Evolutionary conservation across 1,284 basidiomycete genomes (phyloP), one percentile per base, ranked within the genome.

Genomic region (Ceratobasidium sp.): DNA sequence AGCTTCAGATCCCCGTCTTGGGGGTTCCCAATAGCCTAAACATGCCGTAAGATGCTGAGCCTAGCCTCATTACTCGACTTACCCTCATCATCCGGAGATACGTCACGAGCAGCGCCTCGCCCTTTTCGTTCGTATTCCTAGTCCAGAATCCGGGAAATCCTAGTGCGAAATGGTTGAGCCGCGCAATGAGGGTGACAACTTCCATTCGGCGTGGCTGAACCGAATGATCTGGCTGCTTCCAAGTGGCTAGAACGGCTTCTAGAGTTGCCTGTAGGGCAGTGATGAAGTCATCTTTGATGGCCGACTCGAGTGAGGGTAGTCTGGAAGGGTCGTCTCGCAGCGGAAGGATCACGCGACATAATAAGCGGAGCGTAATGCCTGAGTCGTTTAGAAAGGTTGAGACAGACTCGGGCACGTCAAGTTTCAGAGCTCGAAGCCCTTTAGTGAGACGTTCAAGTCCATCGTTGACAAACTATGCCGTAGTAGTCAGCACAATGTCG

Each of bases 151-250:
- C 86, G 19, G 85, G 85, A 78, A 92, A 90, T 19, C 88, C 88
- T 8, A 93, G 82, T 78, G 88, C 84, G 76, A 93, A 93, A 77
- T 94, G 92, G 34, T 92, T 77, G 22, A 93, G 81, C 2, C 92
- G 86, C 2, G 87, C 84, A 34, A 92, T 79, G 56, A 92, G 71
- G 3, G 78, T 74, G 13, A 77, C 62, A 14, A 76, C 62, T 56
- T 79, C 75, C 7, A 71, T 74, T 75, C 85, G 79, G 54, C 84
- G 79, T 2, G 80, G 77, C 74, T 86, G 84, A 58, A 88, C 78
- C 7, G 81, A 69, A 37, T 69, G 66, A 39, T 68, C 46, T 14
- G 48, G 29, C 39, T 69, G 66, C 34, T 48, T 75, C 64, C 74
- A 63, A 46, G 54, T 80, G 2, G 81, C 81, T 53, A 90, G 81